Base-by-base conservation (phyloP, 257 asterid species). In the Coffea eugenioides region DNA sequence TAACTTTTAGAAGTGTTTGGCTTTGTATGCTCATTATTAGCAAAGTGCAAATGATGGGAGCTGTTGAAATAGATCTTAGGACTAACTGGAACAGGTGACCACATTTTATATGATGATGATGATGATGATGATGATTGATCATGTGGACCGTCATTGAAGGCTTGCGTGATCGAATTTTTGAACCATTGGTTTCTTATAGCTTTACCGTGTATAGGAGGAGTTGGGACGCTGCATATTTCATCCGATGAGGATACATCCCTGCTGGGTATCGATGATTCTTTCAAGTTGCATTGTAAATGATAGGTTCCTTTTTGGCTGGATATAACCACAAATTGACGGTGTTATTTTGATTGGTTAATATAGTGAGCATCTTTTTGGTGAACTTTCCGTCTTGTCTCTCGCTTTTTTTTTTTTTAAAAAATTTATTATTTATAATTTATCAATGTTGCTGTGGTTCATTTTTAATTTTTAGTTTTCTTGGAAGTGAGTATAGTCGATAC, bases 231-330 rank as follows among this genome's bases (percentile, higher is more conserved):
- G 69, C 77, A 8, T 75, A 23, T 61, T n/a, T 56, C 56, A 73
- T 16, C 61, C 62, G 69, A 69, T 67, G 75, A 51, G 25, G 73
- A 48, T 41, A 51, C 75, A 74, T 34, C 51, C 34, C 34, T 31
- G 45, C 72, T n/a, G 27, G 12, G 5, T 45, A n/a, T 11, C 12
- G 15, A 52, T 49, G 34, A 83, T 83, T 83, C 75, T 71, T 80
- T 77, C 68, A 67, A 6, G 41, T 76, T 41, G 59, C 57, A 66
- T 8, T 83, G 86, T 83, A 83, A 52, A 83, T 80, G 82, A 51
- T 83, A 83, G 74, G 56, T 41, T 20, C 15, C 51, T 59, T 31
- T 31, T 51, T 69, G 0, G 0, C 39, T n/a, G 0, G 8, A 31
- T 62, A 20, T 41, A 43, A 15, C 52, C 43, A 62, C 61, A 43